A percentile compares a stretch with the other conserved stretches of the same genome.
Conservation (phyloP, 2,329 filamentous ascomycete species). For the Didymella arachidicola region DNA sequence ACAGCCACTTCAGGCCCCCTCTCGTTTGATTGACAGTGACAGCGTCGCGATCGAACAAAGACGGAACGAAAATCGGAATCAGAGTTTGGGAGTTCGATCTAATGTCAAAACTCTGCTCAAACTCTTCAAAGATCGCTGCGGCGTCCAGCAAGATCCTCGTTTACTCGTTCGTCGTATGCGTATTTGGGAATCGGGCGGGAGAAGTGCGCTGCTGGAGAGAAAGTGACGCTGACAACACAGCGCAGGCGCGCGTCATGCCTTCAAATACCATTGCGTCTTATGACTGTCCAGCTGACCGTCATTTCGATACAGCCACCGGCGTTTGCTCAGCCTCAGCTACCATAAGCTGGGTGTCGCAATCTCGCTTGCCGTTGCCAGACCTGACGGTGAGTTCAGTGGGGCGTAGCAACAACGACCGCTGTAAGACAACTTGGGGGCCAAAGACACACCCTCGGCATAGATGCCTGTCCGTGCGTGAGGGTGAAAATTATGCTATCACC, state of each 20-base stretch:
- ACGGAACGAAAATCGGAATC: background rate
- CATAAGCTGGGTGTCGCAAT: conserved; percentile 12
- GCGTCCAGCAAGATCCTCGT: conserved; percentile 9
- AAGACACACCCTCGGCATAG: background rate
- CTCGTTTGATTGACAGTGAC: conserved; percentile 10
- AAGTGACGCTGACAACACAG: background rate
- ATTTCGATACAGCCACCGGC: conserved; percentile 12
- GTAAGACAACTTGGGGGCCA: background rate
- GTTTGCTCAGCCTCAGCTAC: conserved; percentile 15
- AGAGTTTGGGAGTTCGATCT: background rate
- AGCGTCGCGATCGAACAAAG: conserved; percentile 1
- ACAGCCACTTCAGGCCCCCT: conserved; percentile 22
- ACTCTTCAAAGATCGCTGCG: conserved; percentile 2
- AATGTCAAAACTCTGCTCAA: background rate
- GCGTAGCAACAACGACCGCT: conserved; percentile 12
- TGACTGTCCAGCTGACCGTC: conserved; percentile 6
- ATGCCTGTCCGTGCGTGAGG: too few relatives aligned
- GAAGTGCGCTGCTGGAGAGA: background rate
- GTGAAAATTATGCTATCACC: too few relatives aligned
- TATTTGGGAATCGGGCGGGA: background rate
- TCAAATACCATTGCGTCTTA: background rate
- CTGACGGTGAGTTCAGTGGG: conserved; percentile 12
- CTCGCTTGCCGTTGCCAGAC: conserved; percentile 13
- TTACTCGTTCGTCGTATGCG: conserved; percentile 1
- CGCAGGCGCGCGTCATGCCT: background rate